Conservation (phyloP, 1,284 basidiomycete species). For the Pyrrhoderma noxium region DNA sequence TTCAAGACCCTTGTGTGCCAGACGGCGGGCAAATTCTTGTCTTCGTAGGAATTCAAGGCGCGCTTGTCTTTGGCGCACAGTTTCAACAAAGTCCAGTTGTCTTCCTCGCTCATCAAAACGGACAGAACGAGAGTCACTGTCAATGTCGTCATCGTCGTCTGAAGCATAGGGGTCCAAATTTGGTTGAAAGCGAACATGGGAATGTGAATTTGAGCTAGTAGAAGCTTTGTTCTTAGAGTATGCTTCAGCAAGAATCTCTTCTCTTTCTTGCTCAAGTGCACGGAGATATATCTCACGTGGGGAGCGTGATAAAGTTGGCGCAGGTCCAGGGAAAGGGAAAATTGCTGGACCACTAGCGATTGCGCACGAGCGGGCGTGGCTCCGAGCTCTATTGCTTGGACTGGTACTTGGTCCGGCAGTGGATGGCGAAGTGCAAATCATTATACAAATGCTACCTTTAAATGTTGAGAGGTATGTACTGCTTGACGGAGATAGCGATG, state of each 20-base stretch:
- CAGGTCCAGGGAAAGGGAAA: slow-evolving; percentile 15
- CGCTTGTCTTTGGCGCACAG: slow-evolving; percentile 15
- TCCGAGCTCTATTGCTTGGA: not conserved
- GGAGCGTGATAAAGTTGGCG: not conserved
- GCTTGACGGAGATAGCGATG: too few relatives aligned
- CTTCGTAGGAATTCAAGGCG: slow-evolving; percentile 16
- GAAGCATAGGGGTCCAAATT: not conserved
- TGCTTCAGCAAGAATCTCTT: slow-evolving; percentile 13
- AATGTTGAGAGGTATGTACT: too few relatives aligned
- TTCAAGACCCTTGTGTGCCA: slow-evolving; percentile 13
- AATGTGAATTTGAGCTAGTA: too few relatives aligned
- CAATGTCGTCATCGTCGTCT: not conserved
- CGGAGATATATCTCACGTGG: slow-evolving; percentile 16
- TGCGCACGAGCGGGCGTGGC: slow-evolving; percentile 1
- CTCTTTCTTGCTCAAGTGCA: slow-evolving; percentile 16
- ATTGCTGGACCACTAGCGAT: slow-evolving; percentile 7
- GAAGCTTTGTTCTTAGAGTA: not conserved
- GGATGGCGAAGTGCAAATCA: slow-evolving; percentile 5
- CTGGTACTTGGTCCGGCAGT: not conserved
- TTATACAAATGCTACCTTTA: too few relatives aligned
- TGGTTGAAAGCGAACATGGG: too few relatives aligned
- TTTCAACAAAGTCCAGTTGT: slow-evolving; percentile 11
- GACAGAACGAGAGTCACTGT: not conserved
- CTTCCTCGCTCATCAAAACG: slow-evolving; percentile 13
- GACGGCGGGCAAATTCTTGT: slow-evolving; percentile 13